Evolutionary conservation across 108 stramenopile species (phyloP), one percentile per base, ranked within the genome.

Genomic region (Aureococcus anophagefferens): DNA sequence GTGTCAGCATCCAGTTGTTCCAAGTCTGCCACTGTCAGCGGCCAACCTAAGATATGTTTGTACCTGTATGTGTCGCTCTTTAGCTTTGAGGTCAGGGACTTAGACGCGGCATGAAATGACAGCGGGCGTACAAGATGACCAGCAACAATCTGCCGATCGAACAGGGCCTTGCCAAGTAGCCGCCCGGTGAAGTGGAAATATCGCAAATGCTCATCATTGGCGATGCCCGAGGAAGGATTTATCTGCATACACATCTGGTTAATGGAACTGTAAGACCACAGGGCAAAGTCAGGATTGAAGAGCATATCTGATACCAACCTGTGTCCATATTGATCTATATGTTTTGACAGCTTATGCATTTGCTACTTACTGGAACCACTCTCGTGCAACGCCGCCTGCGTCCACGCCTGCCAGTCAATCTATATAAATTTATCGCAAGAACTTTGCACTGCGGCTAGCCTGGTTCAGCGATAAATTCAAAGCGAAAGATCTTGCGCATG

Each of bases 11-110:
- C 96, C 68, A 90, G 82, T 7, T 85, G 72, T 75, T 94, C 89
- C 45, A 97, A 66, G 77, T 97, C 96, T 51, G 89, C 87, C 73
- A 94, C 91, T 29, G 89, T 91, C 25, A 99, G 84, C 14, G 96
- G 95, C 91, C 94, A 94, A 30, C 97, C 98, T 17, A 98, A 75
- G 30, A 99, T 68, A 77, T 99, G 96, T 77, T 98, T 99, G 89
- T 97, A 99, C 40, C 40, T 44, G 40, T 11, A n/a, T n/a, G n/a
- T n/a, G n/a, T n/a, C n/a, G n/a, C n/a, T n/a, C n/a, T n/a, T n/a
- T n/a, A n/a, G n/a, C n/a, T n/a, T n/a, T n/a, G n/a, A n/a, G n/a
- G n/a, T n/a, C n/a, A n/a, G n/a, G n/a, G n/a, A n/a, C n/a, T n/a
- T n/a, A n/a, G n/a, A n/a, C n/a, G n/a, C n/a, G n/a, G n/a, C n/a